Evolutionary conservation across 179 eudicot species (phyloP).

Genomic region (Camellia oleifera): DNA sequence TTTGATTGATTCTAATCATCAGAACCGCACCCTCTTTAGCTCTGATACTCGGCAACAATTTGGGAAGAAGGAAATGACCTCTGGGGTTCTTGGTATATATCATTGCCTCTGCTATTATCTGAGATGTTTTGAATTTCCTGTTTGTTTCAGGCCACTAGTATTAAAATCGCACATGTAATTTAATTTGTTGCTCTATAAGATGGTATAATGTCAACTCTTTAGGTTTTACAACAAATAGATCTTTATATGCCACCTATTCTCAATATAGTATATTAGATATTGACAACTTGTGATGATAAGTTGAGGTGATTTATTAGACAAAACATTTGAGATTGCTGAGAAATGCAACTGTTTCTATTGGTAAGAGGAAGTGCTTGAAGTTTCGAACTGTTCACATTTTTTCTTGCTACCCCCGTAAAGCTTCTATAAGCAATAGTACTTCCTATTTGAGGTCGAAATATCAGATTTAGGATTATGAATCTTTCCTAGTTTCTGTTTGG

Average conservation of each 20-base stretch:
- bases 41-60: constrained; percentile 32
- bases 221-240: background rate
- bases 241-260: background rate
- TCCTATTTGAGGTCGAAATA: background rate
- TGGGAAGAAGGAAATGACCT: constrained; percentile 24
- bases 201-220: background rate
- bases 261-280: background rate
- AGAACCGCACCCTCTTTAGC: constrained; percentile 20
- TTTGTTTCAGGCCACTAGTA: background rate
- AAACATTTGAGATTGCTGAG: background rate
- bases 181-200: background rate
- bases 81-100: constrained; percentile 28
- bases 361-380: background rate
- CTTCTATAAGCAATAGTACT: background rate
- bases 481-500: background rate
- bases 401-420: background rate
- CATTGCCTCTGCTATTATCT: background rate
- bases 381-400: background rate
- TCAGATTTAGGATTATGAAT: background rate
- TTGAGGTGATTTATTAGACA: background rate
- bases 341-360: background rate
- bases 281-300: background rate
- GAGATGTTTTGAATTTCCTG: background rate
- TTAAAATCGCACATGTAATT: background rate
- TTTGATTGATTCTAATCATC: constrained; percentile 31